Percentiles rank a stretch among this genome's conserved stretches.
Evolutionary conservation across 768 basidiomycete genomes (phyloP).

Genomic region (Termitomyces sp.): DNA sequence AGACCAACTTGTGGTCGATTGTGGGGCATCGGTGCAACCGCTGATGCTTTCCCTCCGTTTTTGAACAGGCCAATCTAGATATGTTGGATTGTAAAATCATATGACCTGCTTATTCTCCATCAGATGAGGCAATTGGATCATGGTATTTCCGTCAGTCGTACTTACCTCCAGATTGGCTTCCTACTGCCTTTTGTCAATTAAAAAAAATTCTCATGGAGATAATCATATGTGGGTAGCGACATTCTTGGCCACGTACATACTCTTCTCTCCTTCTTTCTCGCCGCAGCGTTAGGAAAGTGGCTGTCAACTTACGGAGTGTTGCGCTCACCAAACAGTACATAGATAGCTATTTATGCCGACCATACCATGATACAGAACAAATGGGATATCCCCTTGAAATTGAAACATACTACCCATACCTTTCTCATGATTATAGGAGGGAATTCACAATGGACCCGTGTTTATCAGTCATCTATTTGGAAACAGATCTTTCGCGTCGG

Average conservation of each 20-base stretch:
- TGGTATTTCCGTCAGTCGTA: background rate
- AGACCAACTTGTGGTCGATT: background rate
- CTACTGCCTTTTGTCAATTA: background rate
- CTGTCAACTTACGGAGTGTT: background rate
- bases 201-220: too few species aligned
- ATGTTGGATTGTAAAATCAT: background rate
- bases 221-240: background rate
- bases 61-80: background rate
- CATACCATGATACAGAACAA: background rate
- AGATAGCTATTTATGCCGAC: too few species aligned
- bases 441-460: background rate
- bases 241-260: background rate
- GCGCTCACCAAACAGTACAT: background rate
- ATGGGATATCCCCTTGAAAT: background rate
- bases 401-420: background rate
- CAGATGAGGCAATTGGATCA: background rate
- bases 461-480: slow-evolving; percentile 2
- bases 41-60: background rate
- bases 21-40: too few species aligned
- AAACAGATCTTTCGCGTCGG: background rate
- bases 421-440: background rate
- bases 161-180: background rate
- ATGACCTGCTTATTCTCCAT: background rate
- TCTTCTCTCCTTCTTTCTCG: background rate
- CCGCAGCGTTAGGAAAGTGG: background rate